Evolutionary conservation across 345 rosid genomes (phyloP), one percentile per base, ranked within the genome.

Genomic region (Psidium friedrichsthalianum): DNA sequence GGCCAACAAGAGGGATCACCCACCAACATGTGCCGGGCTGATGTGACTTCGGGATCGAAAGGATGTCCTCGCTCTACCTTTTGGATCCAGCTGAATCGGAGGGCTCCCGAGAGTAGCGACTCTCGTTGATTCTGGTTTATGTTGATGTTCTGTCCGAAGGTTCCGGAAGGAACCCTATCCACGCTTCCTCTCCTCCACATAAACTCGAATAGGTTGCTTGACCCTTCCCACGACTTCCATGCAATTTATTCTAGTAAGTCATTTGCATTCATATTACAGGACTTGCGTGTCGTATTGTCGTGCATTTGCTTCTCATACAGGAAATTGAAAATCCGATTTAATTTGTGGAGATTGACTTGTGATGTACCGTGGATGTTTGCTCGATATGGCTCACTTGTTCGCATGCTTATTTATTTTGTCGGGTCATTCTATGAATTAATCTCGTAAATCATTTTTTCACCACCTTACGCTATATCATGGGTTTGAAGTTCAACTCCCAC

Each of bases 201-300:
- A 22, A 4, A 36, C 47, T 64, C 78, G 12, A 64, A 64, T 32
- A 4, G 44, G 24, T 32, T 18, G 44, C 24, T 32, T 4, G 78
- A 64, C 78, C 44, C 11, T 64, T 64, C 44, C 78, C 47, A 69
- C 78, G 76, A 64, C 76, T 32, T 64, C 22, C 24, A 2, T 32
- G 11, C 32, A 21, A 32, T 69, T 69, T 32, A 16, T 32, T 16
- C 78, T 32, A 2, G 5, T 1, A 36, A 32, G 2, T 32, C 78
- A 0, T 8, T 6, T 2, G 78, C 78, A 69, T 20, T 40, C 24
- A 21, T 5, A 8, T 2, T 32, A 2, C 3, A 40, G 18, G 2
- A 32, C 47, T 64, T 21, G 78, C 3, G 47, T 32, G 36, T 32
- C 47, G 20, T 15, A 16, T 16, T 18, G 24, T 16, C 20, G 78